Evolutionary conservation across 1,284 basidiomycete genomes (phyloP).

Genomic region (Leccinum fallax): DNA sequence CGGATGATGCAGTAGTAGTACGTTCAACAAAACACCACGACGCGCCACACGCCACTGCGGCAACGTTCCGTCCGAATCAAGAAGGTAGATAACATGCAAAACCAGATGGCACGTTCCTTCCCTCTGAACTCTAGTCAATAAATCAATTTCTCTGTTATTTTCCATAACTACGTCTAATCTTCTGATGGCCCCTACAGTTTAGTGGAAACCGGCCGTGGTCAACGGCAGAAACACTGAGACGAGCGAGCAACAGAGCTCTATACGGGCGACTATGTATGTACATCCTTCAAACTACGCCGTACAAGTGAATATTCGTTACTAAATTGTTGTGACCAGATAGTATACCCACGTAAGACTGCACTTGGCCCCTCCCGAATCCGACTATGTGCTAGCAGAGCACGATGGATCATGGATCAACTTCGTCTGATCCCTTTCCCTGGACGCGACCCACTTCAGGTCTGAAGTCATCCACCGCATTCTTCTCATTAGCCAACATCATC

Average conservation of each 20-base stretch:
- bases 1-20: neutral
- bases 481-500: conserved; percentile 54
- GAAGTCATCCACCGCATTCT: conserved; percentile 29
- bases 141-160: neutral
- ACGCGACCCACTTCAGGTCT: conserved; percentile 30
- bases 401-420: neutral
- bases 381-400: neutral
- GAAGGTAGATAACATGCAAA: neutral
- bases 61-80: conserved; percentile 14
- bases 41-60: neutral
- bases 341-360: neutral
- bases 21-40: neutral
- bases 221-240: neutral
- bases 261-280: too few species aligned
- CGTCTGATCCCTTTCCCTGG: conserved; percentile 18
- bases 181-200: neutral
- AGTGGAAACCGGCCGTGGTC: neutral
- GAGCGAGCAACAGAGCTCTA: neutral
- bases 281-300: neutral
- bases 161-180: neutral
- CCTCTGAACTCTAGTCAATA: neutral
- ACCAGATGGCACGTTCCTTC: too few species aligned
- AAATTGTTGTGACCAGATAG: neutral
- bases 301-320: neutral
- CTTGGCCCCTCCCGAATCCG: neutral